Percentiles rank a stretch among this genome's conserved stretches.
phyloP scores from a whole-genome alignment of 805 yeast species.

The Candida methanosorbosa region DNA sequence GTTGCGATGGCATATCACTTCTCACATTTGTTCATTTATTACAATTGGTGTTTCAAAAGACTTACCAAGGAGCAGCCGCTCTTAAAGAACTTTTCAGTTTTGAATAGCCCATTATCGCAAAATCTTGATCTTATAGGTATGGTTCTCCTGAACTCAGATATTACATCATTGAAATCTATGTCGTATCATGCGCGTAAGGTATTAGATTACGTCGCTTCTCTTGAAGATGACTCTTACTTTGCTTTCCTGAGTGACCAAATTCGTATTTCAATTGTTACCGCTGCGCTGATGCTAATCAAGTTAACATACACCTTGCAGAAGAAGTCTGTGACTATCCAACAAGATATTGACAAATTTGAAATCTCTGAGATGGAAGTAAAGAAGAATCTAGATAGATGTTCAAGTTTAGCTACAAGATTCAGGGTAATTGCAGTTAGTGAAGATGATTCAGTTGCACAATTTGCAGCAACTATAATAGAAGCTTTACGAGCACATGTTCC shows the following conservation, averaged over 20 bases:
- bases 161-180: slow-evolving; percentile 24
- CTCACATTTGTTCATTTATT: slow-evolving; percentile 40
- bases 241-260: slow-evolving; percentile 66
- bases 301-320: slow-evolving; percentile 8
- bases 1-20: slow-evolving; percentile 65
- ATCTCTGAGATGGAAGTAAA: slow-evolving; percentile 7
- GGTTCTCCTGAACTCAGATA: slow-evolving; percentile 5
- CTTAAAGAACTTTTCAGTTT: neutral
- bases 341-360: slow-evolving; percentile 4
- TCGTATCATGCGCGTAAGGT: slow-evolving; percentile 33
- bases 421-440: slow-evolving; percentile 7
- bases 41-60: slow-evolving; percentile 25
- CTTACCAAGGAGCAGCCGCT: neutral
- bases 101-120: neutral
- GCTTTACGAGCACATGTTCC: neutral
- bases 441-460: slow-evolving; percentile 8
- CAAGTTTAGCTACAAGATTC: slow-evolving; percentile 5
- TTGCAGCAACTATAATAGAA: slow-evolving; percentile 5
- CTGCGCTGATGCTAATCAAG: slow-evolving; percentile 29
- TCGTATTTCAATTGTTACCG: slow-evolving; percentile 42
- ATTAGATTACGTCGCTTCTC: slow-evolving; percentile 29
- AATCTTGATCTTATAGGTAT: neutral
- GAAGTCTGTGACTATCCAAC: slow-evolving; percentile 1
- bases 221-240: slow-evolving; percentile 43
- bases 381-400: slow-evolving; percentile 6